Evolutionary conservation across 768 basidiomycete genomes (phyloP), one percentile per base, ranked within the genome.

Genomic region (Paxillus involutus): DNA sequence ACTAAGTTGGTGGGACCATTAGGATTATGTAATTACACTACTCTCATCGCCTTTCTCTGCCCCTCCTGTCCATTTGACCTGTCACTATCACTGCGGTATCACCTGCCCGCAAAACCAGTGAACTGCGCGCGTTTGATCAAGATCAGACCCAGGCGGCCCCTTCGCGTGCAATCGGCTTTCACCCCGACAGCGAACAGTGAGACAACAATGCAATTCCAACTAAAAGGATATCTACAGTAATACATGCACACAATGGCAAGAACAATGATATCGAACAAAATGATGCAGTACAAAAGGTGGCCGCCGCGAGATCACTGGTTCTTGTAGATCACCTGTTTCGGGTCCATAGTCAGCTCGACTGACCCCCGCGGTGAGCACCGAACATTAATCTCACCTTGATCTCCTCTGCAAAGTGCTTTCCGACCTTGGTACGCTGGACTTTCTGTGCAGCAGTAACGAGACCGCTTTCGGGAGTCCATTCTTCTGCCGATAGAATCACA

Each of bases 391-490:
- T 6, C 37, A 84, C 86, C 77, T 83, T 76, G 56, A 91, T 86
- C 70, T 88, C 80, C 39, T 67, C 60, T 54, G 76, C 77, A 55
- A 86, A 94, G 61, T 71, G 75, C 71, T 87, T 80, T 57, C 80
- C 82, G 52, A 96, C 78, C 71, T 76, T 84, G 66, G 77, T 80
- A 61, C 94, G 72, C 73, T 95, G 89, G 14, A 95, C 78, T 80
- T 96, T 95, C 79, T 93, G 90, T 52, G 94, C 93, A 13, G 93
- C 90, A 0, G 94, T 95, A 44, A 94, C 84, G 37, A 95, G 77
- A 37, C 91, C 94, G 55, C 69, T 90, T 77, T 95, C 89, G 0
- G 94, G 91, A 6, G 92, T 94, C 94, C 94, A 95, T 72, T 94
- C 92, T 4, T 94, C 89, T 29, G 86, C 65, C 6, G 88, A 87